A percentile compares a stretch with the other conserved stretches of the same genome.
Conservation (phyloP, 139 green algal genomes). For the Microglena sp. region DNA sequence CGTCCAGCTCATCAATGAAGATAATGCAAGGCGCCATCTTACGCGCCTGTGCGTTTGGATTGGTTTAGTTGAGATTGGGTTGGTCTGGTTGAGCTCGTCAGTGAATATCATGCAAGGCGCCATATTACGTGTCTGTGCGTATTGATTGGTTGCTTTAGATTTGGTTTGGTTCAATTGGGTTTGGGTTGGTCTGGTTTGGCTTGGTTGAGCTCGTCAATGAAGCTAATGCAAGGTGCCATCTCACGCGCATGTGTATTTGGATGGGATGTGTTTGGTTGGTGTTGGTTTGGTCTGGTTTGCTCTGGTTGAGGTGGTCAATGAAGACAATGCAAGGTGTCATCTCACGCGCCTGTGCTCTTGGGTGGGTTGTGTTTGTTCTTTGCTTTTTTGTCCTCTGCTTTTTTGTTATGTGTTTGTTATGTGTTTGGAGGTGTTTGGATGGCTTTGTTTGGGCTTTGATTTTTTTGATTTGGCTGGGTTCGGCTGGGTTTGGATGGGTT, state of each 20-base stretch:
- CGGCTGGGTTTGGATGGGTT: no score
- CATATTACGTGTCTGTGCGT: background rate
- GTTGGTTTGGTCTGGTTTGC: background rate
- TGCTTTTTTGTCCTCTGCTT: no score
- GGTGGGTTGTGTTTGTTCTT: background rate
- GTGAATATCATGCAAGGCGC: slow-evolving; percentile 93
- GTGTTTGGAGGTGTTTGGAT: no score
- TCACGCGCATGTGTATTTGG: background rate
- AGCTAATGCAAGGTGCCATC: slow-evolving; percentile 79
- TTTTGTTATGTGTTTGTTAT: no score
- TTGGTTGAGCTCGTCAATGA: slow-evolving; percentile 96
- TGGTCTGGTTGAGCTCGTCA: slow-evolving; percentile 77
- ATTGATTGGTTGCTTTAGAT: background rate
- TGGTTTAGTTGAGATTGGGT: background rate
- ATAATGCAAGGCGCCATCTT: slow-evolving; percentile 81
- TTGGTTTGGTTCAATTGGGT: no score
- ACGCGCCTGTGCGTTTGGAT: slow-evolving; percentile 51
- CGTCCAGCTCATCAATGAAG: slow-evolving; percentile 96
- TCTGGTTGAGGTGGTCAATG: background rate
- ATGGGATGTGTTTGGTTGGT: background rate
- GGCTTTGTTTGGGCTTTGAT: background rate
- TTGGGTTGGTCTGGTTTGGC: no score
- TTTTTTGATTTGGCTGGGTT: background rate
- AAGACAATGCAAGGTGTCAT: no score
- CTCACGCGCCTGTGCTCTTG: background rate